Conservation (phyloP, 2,329 filamentous ascomycete species). For the Diaporthe citri region DNA sequence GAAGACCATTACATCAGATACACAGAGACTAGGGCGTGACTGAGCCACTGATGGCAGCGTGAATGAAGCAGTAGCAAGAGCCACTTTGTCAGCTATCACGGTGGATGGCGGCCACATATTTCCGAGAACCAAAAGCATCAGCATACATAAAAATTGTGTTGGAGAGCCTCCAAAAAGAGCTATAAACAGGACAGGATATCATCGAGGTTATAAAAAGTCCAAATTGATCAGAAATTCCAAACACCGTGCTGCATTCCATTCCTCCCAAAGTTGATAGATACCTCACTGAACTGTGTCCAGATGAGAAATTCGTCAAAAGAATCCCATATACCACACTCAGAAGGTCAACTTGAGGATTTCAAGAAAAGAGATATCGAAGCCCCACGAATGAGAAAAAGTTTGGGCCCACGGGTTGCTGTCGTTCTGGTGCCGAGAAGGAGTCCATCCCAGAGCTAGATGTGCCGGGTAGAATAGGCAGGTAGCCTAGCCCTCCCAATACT, state of each 20-base stretch:
- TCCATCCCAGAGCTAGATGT: background rate
- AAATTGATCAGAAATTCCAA: conserved; percentile 1
- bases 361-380: background rate
- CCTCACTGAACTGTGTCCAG: background rate
- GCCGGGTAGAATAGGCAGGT: background rate
- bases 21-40: too few species aligned
- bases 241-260: conserved; percentile 18
- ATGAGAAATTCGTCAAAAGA: background rate
- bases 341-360: background rate
- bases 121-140: background rate
- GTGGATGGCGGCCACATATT: background rate
- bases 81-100: background rate
- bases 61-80: background rate
- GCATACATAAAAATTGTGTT: background rate
- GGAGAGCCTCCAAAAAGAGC: background rate
- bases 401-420: background rate
- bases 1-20: background rate
- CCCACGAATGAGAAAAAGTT: background rate
- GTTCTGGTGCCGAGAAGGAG: background rate
- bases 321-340: too few species aligned
- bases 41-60: background rate
- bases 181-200: conserved; percentile 1
- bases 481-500: background rate
- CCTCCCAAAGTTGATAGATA: background rate
- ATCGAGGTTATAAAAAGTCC: background rate